phyloP scores from a whole-genome alignment of 176 grass and related monocot species.

The Oryza officinalis region DNA sequence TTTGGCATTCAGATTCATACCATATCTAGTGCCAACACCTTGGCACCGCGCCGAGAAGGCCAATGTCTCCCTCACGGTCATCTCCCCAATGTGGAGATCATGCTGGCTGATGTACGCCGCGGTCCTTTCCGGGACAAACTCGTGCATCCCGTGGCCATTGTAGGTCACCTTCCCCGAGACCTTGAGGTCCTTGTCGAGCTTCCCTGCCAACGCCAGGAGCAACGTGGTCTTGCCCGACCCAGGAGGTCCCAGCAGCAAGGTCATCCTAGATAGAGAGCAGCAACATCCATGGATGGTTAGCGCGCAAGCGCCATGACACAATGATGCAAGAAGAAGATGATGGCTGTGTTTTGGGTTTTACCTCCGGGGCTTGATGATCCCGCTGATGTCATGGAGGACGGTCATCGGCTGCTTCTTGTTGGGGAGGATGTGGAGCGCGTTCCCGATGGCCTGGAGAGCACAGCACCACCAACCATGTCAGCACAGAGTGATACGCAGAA shows the following conservation, averaged over 20 bases:
- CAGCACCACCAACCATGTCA: background rate
- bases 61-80: conserved; percentile 92
- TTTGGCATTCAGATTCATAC: conserved; percentile 38
- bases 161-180: conserved; percentile 74
- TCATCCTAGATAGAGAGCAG: conserved; percentile 57
- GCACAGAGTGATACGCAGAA: background rate
- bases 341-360: background rate
- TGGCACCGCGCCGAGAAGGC: conserved; percentile 82
- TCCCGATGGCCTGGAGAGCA: conserved; percentile 47
- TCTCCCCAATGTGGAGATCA: conserved; percentile 87
- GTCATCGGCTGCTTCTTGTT: conserved; percentile 61
- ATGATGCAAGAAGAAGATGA: background rate
- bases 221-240: conserved; percentile 85
- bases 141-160: conserved; percentile 80
- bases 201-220: conserved; percentile 77
- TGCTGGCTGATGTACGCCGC: conserved; percentile 91
- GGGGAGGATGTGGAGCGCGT: conserved; percentile 55
- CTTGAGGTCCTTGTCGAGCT: conserved; percentile 70
- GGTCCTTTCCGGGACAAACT: conserved; percentile 83
- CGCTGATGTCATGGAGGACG: conserved; percentile 62
- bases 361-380: conserved; percentile 67
- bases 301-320: background rate
- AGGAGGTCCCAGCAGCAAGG: conserved; percentile 73
- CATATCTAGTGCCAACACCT: conserved; percentile 75
- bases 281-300: background rate